Evolutionary conservation across 1,284 basidiomycete genomes (phyloP).

Genomic region (Moesziomyces sp.): DNA sequence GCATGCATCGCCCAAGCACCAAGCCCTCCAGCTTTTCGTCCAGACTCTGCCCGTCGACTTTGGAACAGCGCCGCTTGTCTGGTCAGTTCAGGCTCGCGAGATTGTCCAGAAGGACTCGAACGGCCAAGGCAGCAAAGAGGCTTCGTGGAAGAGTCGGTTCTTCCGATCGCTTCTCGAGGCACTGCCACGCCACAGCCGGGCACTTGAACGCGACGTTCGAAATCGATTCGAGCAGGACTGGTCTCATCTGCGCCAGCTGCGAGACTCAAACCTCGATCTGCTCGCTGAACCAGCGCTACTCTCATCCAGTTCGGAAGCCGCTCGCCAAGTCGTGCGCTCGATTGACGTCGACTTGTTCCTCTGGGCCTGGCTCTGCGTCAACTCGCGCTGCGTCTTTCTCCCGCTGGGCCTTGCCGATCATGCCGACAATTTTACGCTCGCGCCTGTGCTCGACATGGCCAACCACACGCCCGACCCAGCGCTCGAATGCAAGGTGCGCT

Average conservation of each 20-base stretch:
- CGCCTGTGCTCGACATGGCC: constrained; percentile 65
- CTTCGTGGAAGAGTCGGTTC: constrained; percentile 12
- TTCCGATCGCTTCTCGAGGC: constrained; percentile 23
- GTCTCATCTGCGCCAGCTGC: constrained; percentile 13
- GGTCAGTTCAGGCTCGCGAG: constrained; percentile 20
- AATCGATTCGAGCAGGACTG: constrained; percentile 52
- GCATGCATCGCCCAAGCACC: constrained; percentile 4
- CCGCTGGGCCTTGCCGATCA: constrained; percentile 52
- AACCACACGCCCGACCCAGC: constrained; percentile 55
- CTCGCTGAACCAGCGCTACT: constrained; percentile 22
- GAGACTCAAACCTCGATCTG: constrained; percentile 4
- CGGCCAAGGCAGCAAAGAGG: not conserved
- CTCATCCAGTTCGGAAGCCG: constrained; percentile 2
- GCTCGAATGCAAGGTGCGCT: constrained; percentile 54
- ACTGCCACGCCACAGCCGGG: constrained; percentile 30
- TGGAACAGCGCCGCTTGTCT: constrained; percentile 46
- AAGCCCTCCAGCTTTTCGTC: constrained; percentile 38
- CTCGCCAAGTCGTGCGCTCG: constrained; percentile 6
- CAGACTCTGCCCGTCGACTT: constrained; percentile 45
- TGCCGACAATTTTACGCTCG: constrained; percentile 62
- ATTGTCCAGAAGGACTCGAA: not conserved
- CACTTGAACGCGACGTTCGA: constrained; percentile 19
- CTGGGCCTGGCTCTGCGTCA: constrained; percentile 63
- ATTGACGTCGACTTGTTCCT: constrained; percentile 21
- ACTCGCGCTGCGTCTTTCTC: constrained; percentile 61